Evolutionary conservation across 2,329 filamentous ascomycete species (phyloP), one percentile per base, ranked within the genome.

Genomic region (Knufia petricola): DNA sequence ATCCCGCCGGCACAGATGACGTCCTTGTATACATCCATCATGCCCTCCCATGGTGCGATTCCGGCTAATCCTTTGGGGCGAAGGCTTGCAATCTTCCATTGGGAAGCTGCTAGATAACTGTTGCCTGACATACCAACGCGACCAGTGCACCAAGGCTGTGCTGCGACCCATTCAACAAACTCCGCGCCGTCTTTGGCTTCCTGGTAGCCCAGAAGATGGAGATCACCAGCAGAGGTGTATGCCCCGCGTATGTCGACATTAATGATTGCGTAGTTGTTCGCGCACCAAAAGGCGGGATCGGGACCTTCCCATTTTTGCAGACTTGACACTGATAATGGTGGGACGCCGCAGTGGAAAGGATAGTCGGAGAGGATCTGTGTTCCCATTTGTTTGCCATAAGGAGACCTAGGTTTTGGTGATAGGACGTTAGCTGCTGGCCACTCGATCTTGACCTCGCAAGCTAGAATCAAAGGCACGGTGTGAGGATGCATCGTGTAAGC

Each of bases 1-100:
- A 43, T 43, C 17, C 40, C 40, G 9, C 40, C 40, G 20, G 13
- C 24, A 19, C 20, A 43, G 20, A 43, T 20, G 4, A 28, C 40
- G 52, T 82, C 79, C 1, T 74, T 66, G 52, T 75, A 77, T 52
- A 75, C 75, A 51, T 77, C 74, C 0, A 67, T 69, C 72, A 76
- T 76, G 2, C 74, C 74, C 55, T 77, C 74, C 73, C 74, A 77
- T 0, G 74, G 74, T 36, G 77, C 66, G 3, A 77, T 73, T 13
- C 69, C 69, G 1, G 70, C 60, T 4, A 77, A 55, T 0, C 73
- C 74, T 52, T 73, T 74, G 0, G 74, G 74, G 38, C 69, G 64
- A 3, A 71, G 63, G 2, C 73, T 73, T 26, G 73, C 74, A 1
- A 77, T 74, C 39, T 72, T 65, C 74, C 74, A 77, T 61, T 77